These are phyloP conservation scores for Pilasporangium apinafurcum DNA, from an alignment of 352 stramenopile species.

Conservation along the genomic window DNA sequence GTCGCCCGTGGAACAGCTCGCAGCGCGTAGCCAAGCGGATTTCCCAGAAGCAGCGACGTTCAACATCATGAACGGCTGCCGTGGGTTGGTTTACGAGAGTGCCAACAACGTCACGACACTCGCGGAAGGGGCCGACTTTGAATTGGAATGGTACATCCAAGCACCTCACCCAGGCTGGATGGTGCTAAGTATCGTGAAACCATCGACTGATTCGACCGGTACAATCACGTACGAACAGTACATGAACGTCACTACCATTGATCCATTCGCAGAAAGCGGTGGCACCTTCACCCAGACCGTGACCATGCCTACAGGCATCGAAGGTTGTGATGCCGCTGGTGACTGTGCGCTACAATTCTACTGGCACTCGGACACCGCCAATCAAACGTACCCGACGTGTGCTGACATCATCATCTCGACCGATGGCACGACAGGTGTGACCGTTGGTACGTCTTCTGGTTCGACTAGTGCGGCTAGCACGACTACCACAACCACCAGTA, in stretches of 20 bases:
- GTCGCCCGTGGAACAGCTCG: conserved; percentile 44
- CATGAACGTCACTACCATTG: conserved; percentile 22
- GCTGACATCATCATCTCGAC: conserved; percentile 34
- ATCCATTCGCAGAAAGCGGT: conserved; percentile 32
- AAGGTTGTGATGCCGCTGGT: conserved; percentile 28
- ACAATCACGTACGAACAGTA: conserved; percentile 39
- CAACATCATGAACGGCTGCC: conserved; percentile 56
- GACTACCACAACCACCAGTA: too few relatives aligned
- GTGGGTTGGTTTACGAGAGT: conserved; percentile 43
- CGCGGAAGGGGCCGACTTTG: conserved; percentile 27
- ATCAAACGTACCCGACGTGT: conserved; percentile 57
- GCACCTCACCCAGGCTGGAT: conserved; percentile 45
- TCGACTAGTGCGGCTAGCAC: too few relatives aligned
- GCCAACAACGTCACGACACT: conserved; percentile 36
- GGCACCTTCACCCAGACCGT: conserved; percentile 15
- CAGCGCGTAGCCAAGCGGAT: conserved; percentile 35
- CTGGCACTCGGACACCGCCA: conserved; percentile 51
- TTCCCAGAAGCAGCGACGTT: conserved; percentile 34
- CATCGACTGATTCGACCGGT: conserved; percentile 24
- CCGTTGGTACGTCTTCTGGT: too few relatives aligned
- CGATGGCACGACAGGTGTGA: too few relatives aligned
- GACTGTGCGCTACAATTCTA: conserved; percentile 55
- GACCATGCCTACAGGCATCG: conserved; percentile 34
- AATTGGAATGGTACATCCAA: conserved; percentile 46
- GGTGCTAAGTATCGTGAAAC: conserved; percentile 51